A percentile compares a stretch with the other conserved stretches of the same genome.
Evolutionary conservation across 2,329 filamentous ascomycete species (phyloP).

Genomic region (Pestalotiopsis sp.): DNA sequence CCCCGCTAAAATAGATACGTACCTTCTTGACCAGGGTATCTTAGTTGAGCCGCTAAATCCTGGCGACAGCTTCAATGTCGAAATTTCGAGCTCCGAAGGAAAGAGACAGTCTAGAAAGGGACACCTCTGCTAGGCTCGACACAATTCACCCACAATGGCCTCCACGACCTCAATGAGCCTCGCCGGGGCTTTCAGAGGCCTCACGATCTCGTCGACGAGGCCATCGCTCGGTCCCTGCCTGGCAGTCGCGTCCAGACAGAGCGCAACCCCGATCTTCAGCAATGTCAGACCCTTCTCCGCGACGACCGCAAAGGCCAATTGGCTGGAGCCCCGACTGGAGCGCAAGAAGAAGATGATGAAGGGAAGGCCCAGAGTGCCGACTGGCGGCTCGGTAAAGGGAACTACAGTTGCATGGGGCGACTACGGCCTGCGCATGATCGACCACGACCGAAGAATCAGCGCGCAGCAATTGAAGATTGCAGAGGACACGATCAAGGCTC

Average conservation of each 20-base stretch:
- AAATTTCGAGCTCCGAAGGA: slow-evolving; percentile 15
- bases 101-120: neutral
- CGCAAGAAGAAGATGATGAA: slow-evolving; percentile 90
- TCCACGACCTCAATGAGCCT: slow-evolving; percentile 45
- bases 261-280: slow-evolving; percentile 33
- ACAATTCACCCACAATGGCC: slow-evolving; percentile 44
- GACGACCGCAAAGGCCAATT: slow-evolving; percentile 63
- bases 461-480: slow-evolving; percentile 85
- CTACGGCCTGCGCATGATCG: slow-evolving; percentile 89
- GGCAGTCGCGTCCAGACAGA: slow-evolving; percentile 33
- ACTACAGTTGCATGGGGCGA: slow-evolving; percentile 97
- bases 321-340: slow-evolving; percentile 77
- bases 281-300: slow-evolving; percentile 72
- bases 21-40: neutral
- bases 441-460: slow-evolving; percentile 89
- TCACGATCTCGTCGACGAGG: slow-evolving; percentile 42
- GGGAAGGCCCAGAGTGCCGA: slow-evolving; percentile 83
- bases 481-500: slow-evolving; percentile 88
- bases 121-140: neutral
- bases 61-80: slow-evolving; percentile 3
- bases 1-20: neutral
- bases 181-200: slow-evolving; percentile 51
- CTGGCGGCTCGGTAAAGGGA: slow-evolving; percentile 86
- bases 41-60: neutral
- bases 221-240: slow-evolving; percentile 31